These are phyloP conservation scores for Aspergillus jensenii DNA, from an alignment of 2,329 filamentous ascomycete genomes.

Conservation along the genomic window DNA sequence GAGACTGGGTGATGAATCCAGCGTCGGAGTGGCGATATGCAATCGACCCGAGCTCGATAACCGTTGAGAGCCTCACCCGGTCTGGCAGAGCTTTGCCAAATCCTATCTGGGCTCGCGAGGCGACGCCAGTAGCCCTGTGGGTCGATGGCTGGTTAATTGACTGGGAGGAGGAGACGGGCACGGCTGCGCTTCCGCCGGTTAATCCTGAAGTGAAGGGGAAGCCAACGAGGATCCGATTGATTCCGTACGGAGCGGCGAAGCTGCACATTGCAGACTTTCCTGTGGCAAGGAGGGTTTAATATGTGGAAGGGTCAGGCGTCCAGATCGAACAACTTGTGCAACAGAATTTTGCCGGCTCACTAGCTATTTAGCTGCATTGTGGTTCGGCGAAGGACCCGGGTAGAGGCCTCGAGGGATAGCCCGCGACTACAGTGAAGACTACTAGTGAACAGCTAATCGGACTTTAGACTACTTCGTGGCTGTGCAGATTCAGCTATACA, in stretches of 20 bases:
- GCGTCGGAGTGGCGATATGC: slow-evolving; percentile 29
- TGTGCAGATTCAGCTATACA: too few species aligned
- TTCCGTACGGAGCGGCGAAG: slow-evolving; percentile 50
- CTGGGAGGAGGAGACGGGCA: slow-evolving; percentile 36
- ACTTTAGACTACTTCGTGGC: too few species aligned
- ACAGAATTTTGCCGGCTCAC: too few species aligned
- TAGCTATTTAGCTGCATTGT: too few species aligned
- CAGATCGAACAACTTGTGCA: too few species aligned
- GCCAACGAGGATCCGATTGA: slow-evolving; percentile 37
- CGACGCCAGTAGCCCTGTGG: neutral
- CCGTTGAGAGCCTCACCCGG: slow-evolving; percentile 16
- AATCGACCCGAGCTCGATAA: slow-evolving; percentile 32
- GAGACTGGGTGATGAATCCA: slow-evolving; percentile 38
- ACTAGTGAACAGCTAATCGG: too few species aligned
- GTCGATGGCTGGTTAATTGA: slow-evolving; percentile 25
- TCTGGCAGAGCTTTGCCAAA: slow-evolving; percentile 24
- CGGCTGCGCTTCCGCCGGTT: slow-evolving; percentile 35
- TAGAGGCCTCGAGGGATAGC: too few species aligned
- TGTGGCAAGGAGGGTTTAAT: neutral
- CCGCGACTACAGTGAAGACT: rapidly evolving
- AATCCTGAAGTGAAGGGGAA: slow-evolving; percentile 28
- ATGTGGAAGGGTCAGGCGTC: too few species aligned
- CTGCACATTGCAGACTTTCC: slow-evolving; percentile 50
- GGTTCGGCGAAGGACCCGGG: too few species aligned
- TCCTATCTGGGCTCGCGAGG: slow-evolving; percentile 26